These are phyloP conservation scores for Sarocladiaceae sp. DNA, from an alignment of 2,329 filamentous ascomycete species.

Conservation along the genomic window DNA sequence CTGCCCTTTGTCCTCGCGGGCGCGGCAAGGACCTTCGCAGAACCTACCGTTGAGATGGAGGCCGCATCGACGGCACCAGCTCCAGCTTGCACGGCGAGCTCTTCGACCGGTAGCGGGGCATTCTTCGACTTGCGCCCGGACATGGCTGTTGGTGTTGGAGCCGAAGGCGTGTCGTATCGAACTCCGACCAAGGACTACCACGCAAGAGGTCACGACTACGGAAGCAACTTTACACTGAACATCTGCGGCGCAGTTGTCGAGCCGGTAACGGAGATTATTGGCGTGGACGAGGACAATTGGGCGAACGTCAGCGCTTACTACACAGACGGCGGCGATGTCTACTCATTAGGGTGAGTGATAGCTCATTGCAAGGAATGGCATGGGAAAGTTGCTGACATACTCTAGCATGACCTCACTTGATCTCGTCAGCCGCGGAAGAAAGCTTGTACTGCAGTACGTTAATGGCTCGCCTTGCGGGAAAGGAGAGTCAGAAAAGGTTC, in stretches of 20 bases:
- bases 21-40: slow-evolving; percentile 24
- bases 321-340: slow-evolving; percentile 58
- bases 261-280: slow-evolving; percentile 56
- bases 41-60: slow-evolving; percentile 23
- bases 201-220: slow-evolving; percentile 71
- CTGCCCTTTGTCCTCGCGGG: slow-evolving; percentile 31
- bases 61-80: slow-evolving; percentile 38
- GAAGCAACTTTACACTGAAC: slow-evolving; percentile 78
- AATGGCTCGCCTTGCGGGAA: slow-evolving; percentile 68
- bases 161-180: slow-evolving; percentile 38
- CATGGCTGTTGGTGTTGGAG: slow-evolving; percentile 39
- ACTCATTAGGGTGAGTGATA: slow-evolving; percentile 73
- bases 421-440: slow-evolving; percentile 60
- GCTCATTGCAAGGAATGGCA: not conserved
- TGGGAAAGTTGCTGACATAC: not conserved
- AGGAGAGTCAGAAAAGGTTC: slow-evolving; percentile 27
- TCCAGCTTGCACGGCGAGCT: slow-evolving; percentile 52
- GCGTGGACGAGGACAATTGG: slow-evolving; percentile 59
- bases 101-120: slow-evolving; percentile 49
- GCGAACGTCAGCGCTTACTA: slow-evolving; percentile 79
- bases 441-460: slow-evolving; percentile 73
- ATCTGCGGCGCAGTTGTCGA: slow-evolving; percentile 75
- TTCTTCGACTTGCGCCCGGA: slow-evolving; percentile 58
- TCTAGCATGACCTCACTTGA: slow-evolving; percentile 43
- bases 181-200: slow-evolving; percentile 50